Evolutionary conservation across 805 yeast species (phyloP).

Genomic region (Suhomyces emberorum): DNA sequence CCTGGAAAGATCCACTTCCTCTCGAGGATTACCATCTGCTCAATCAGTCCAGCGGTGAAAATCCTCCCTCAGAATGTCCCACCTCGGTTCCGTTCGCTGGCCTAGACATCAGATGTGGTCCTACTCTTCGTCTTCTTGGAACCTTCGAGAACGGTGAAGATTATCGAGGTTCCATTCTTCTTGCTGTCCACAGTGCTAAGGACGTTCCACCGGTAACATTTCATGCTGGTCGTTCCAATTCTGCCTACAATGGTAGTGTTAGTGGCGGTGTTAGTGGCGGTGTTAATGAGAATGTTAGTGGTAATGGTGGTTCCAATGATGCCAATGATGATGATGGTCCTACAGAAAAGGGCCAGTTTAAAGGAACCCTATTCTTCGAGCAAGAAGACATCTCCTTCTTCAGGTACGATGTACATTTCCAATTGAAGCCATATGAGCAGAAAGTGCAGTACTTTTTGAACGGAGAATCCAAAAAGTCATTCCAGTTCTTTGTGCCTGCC

Average conservation of each 20-base stretch:
- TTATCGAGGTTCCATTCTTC: conserved; percentile 67
- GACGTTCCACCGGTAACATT: conserved; percentile 22
- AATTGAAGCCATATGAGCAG: conserved; percentile 51
- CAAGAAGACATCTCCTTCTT: conserved; percentile 55
- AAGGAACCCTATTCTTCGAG: conserved; percentile 40
- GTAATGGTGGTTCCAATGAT: background rate
- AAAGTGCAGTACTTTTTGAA: conserved; percentile 62
- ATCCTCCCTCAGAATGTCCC: conserved; percentile 32
- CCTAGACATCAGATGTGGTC: conserved; percentile 67
- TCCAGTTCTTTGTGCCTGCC: conserved; percentile 70
- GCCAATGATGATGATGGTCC: conserved; percentile 4
- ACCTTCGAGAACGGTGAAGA: conserved; percentile 49
- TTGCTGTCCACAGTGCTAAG: conserved; percentile 51
- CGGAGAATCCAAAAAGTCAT: conserved; percentile 30
- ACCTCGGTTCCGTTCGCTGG: conserved; percentile 19
- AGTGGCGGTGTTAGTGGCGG: background rate
- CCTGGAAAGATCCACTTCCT: no score
- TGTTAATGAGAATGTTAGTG: background rate
- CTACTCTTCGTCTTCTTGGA: conserved; percentile 66
- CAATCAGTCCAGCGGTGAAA: conserved; percentile 18
- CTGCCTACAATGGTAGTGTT: background rate
- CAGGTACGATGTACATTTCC: conserved; percentile 58
- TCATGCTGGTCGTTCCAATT: conserved; percentile 7
- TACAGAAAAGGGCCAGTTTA: conserved; percentile 42
- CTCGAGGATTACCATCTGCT: conserved; percentile 27